Percentiles rank a stretch among this genome's conserved stretches.
Evolutionary conservation across 805 yeast species (phyloP).

Genomic region (Starmerella vitae): DNA sequence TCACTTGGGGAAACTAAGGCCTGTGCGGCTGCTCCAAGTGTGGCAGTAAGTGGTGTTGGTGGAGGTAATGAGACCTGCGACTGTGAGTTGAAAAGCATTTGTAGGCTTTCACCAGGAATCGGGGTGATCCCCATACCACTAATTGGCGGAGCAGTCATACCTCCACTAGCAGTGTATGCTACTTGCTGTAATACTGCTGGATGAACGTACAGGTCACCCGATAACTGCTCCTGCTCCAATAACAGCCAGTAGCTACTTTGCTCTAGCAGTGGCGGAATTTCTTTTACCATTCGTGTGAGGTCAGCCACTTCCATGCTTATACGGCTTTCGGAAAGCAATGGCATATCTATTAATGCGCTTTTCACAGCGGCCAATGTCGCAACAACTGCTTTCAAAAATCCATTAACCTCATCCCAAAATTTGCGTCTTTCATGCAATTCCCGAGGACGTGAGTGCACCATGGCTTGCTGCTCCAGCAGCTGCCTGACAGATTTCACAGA

Average conservation of each 20-base stretch:
- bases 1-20: conserved; percentile 23
- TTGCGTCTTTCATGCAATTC: conserved; percentile 41
- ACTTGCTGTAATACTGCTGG: not conserved
- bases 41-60: conserved; percentile 31
- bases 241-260: conserved; percentile 36
- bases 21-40: conserved; percentile 31
- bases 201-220: not conserved
- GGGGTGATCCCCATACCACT: not conserved
- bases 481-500: conserved; percentile 52
- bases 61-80: conserved; percentile 19
- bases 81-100: not conserved
- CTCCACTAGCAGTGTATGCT: conserved; percentile 1
- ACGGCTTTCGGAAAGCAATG: conserved; percentile 55
- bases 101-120: not conserved
- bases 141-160: not conserved
- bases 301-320: conserved; percentile 60
- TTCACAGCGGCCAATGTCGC: conserved; percentile 75
- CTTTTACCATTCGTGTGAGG: conserved; percentile 79
- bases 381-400: conserved; percentile 69
- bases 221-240: conserved; percentile 20
- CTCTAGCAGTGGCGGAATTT: conserved; percentile 76
- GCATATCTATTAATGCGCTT: conserved; percentile 65
- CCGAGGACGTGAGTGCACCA: conserved; percentile 22
- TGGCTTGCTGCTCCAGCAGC: conserved; percentile 40
- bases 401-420: conserved; percentile 77